A percentile compares a stretch with the other conserved stretches of the same genome.
These are phyloP conservation scores for Leccinum variicolor DNA, from an alignment of 768 basidiomycete genomes.

Conservation along the genomic window DNA sequence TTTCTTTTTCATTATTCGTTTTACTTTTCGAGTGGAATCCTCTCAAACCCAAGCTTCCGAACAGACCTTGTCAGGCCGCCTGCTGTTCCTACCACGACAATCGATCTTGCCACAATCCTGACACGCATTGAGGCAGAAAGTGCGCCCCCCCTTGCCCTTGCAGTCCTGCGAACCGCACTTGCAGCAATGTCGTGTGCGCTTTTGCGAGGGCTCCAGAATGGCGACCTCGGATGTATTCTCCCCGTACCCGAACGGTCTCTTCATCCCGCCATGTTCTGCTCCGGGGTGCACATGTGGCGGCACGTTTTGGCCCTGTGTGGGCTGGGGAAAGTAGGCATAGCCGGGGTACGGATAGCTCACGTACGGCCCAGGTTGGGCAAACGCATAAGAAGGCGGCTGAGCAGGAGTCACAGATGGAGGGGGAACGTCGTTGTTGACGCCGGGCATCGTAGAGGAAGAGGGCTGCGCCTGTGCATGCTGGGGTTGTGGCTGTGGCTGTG, in stretches of 20 bases:
- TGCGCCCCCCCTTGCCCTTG: conserved; percentile 78
- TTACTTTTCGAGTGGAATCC: neutral
- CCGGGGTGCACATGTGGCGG: conserved; percentile 25
- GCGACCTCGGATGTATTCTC: conserved; percentile 24
- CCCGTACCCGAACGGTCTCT: conserved; percentile 28
- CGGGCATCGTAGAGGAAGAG: conserved; percentile 21
- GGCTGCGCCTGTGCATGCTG: neutral
- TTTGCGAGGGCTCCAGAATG: conserved; percentile 40
- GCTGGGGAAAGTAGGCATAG: conserved; percentile 32
- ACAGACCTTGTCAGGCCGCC: conserved; percentile 74
- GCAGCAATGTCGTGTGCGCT: conserved; percentile 75
- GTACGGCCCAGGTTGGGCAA: conserved; percentile 30
- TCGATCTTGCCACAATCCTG: conserved; percentile 83
- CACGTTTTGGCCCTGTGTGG: conserved; percentile 19
- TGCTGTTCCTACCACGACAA: conserved; percentile 74
- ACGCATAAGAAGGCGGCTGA: conserved; percentile 30
- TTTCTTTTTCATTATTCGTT: neutral
- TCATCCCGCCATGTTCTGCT: conserved; percentile 25
- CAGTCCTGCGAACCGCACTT: conserved; percentile 81
- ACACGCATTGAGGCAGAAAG: conserved; percentile 70
- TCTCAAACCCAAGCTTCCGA: conserved; percentile 47
- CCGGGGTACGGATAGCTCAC: conserved; percentile 35
- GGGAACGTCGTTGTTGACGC: conserved; percentile 16
- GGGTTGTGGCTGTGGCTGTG: conserved; percentile 15
- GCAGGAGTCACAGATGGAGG: conserved; percentile 19